Evolutionary conservation across 352 stramenopile genomes (phyloP).

Genomic region (Phytophthora nicotianae): DNA sequence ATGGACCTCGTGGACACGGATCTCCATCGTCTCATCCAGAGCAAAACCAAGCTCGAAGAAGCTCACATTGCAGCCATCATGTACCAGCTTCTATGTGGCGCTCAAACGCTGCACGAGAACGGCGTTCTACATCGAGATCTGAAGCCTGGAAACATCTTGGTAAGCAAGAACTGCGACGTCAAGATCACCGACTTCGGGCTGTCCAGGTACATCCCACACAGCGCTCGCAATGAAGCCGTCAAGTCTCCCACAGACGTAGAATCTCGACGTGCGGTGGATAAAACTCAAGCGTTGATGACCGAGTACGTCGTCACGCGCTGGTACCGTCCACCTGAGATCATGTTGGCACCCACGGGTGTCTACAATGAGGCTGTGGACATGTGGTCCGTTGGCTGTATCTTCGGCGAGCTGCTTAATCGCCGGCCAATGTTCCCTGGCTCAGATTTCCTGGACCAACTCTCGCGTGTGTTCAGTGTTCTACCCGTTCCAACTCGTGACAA

Average conservation of each 20-base stretch:
- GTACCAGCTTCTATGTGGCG: slow-evolving; percentile 92
- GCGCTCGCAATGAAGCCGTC: slow-evolving; percentile 15
- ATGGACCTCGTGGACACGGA: slow-evolving; percentile 96
- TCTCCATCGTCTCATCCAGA: slow-evolving; percentile 90
- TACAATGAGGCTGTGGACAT: slow-evolving; percentile 87
- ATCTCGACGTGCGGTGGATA: slow-evolving; percentile 40
- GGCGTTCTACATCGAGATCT: slow-evolving; percentile 86
- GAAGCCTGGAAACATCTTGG: slow-evolving; percentile 86
- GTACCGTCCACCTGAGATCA: slow-evolving; percentile 87
- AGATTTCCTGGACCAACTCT: slow-evolving; percentile 86
- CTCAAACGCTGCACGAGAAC: slow-evolving; percentile 92
- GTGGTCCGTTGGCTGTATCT: slow-evolving; percentile 93
- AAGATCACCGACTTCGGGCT: slow-evolving; percentile 88
- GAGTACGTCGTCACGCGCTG: slow-evolving; percentile 89
- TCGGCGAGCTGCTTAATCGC: slow-evolving; percentile 91
- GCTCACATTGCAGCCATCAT: slow-evolving; percentile 91
- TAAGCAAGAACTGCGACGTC: slow-evolving; percentile 86
- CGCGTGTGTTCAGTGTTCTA: slow-evolving; percentile 73
- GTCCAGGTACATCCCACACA: slow-evolving; percentile 71
- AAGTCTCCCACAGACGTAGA: slow-evolving; percentile 9
- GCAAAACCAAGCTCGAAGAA: slow-evolving; percentile 86
- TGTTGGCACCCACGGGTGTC: slow-evolving; percentile 76
- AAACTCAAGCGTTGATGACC: slow-evolving; percentile 76
- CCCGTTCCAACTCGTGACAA: slow-evolving; percentile 76
- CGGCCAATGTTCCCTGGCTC: slow-evolving; percentile 76